Evolutionary conservation across 805 yeast genomes (phyloP), one percentile per base, ranked within the genome.

Genomic region (Maudiozyma saulgeensis): DNA sequence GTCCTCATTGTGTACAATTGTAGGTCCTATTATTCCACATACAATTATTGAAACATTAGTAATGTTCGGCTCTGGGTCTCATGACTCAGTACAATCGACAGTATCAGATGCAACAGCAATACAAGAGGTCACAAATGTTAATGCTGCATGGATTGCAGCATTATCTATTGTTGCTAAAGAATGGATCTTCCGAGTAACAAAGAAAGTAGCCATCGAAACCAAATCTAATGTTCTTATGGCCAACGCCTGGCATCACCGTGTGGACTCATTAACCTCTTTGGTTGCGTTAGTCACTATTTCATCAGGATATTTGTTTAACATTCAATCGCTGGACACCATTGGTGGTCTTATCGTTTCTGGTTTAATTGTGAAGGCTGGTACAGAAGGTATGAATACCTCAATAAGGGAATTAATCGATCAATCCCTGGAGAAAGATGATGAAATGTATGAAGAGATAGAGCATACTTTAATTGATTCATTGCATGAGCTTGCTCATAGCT

Each of bases 211-310:
- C 1, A 71, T 73, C 46, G 70, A 77, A 50, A 77, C 87, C 31
- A 84, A 86, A 60, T 87, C 96, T 0, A 87, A 87, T 53, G 97
- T 91, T 4, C 74, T 91, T 44, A 80, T 87, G 40, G 98, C 98
- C 3, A 91, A 91, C 62, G 98, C 98, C 3, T 91, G 97, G 97
- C 98, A 91, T 66, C 98, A 91, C 63, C 76, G 98, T 54, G 90
- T 90, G 11, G 98, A 91, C 63, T 84, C 95, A 1, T 67, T 91
- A 56, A 93, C 97, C 1, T 87, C 96, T 0, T 74, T 84, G 16
- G 97, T 90, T 12, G 96, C 97, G 0, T 76, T 90, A 21, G 76
- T 80, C 1, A 87, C 97, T 1, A 91, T 91, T 44, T 77, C 93
- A 0, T 80, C 88, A 1, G 95, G 96, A 19, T 82, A 84, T 55